These are phyloP conservation scores for Candida ascalaphidarum DNA, from an alignment of 805 yeast genomes.

Conservation along the genomic window DNA sequence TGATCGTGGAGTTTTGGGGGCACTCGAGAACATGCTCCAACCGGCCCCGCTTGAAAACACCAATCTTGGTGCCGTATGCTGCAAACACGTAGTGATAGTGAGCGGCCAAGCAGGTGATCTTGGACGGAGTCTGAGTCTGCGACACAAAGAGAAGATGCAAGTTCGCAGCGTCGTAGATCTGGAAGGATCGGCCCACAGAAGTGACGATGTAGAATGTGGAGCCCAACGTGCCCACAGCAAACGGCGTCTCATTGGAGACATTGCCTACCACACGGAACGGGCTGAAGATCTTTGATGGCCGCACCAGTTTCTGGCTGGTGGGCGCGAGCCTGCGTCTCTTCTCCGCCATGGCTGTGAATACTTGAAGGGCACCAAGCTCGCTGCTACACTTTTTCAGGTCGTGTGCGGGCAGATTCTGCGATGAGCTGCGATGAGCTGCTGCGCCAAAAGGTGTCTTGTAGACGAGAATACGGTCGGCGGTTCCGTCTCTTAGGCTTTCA, in stretches of 20 bases:
- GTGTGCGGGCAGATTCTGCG: no score
- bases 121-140: conserved; percentile 60
- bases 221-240: conserved; percentile 84
- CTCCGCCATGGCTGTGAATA: no score
- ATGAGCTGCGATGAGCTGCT: no score
- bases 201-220: conserved; percentile 82
- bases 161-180: conserved; percentile 86
- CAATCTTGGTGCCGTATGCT: conserved; percentile 61
- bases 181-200: conserved; percentile 83
- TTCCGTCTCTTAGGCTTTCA: no score
- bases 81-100: conserved; percentile 82
- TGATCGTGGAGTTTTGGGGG: conserved; percentile 29
- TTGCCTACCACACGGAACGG: conserved; percentile 85
- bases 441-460: no score
- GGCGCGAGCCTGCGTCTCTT: no score
- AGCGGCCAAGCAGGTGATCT: conserved; percentile 65
- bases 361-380: no score
- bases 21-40: conserved; percentile 38
- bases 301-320: no score
- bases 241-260: conserved; percentile 80
- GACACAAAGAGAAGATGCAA: conserved; percentile 82
- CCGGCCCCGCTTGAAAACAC: conserved; percentile 76
- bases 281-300: conserved; percentile 49
- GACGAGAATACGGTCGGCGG: no score
- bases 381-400: no score